Evolutionary conservation across 306 rosid genomes (phyloP).

Genomic region (Glycine latifolia): DNA sequence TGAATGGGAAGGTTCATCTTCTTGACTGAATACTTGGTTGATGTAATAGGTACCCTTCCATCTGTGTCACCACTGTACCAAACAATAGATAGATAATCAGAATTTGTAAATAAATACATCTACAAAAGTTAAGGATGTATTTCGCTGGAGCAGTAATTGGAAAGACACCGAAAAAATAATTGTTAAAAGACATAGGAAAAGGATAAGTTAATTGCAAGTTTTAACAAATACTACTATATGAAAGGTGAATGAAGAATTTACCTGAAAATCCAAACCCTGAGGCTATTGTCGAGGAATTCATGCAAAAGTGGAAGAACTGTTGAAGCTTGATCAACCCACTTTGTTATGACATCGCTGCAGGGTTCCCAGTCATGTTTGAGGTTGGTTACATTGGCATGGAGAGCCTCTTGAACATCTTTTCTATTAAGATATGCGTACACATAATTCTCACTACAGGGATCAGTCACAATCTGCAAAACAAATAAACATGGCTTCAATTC

Average conservation of each 20-base stretch:
- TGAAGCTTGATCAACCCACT: slow-evolving; percentile 67
- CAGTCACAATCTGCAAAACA: slow-evolving; percentile 58
- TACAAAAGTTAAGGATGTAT: too few species aligned
- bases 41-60: slow-evolving; percentile 89
- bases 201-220: neutral
- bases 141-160: neutral
- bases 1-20: slow-evolving; percentile 68
- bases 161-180: neutral
- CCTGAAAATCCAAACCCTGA: slow-evolving; percentile 93
- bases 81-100: slow-evolving; percentile 1
- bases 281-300: slow-evolving; percentile 49
- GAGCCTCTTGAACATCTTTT: slow-evolving; percentile 73
- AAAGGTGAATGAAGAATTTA: slow-evolving; percentile 16
- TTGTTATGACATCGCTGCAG: slow-evolving; percentile 63
- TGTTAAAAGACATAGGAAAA: neutral
- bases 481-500: slow-evolving; percentile 14
- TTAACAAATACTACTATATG: neutral
- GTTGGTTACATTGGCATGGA: slow-evolving; percentile 90
- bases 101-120: neutral
- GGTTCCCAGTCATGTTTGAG: slow-evolving; percentile 80
- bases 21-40: slow-evolving; percentile 77
- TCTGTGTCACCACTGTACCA: slow-evolving; percentile 81
- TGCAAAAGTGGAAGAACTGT: slow-evolving; percentile 71
- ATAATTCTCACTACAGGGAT: slow-evolving; percentile 80
- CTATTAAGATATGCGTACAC: slow-evolving; percentile 71